A percentile compares a stretch with the other conserved stretches of the same genome.
phyloP scores from a whole-genome alignment of 1,284 basidiomycete genomes.

The Coniophora puteana region DNA sequence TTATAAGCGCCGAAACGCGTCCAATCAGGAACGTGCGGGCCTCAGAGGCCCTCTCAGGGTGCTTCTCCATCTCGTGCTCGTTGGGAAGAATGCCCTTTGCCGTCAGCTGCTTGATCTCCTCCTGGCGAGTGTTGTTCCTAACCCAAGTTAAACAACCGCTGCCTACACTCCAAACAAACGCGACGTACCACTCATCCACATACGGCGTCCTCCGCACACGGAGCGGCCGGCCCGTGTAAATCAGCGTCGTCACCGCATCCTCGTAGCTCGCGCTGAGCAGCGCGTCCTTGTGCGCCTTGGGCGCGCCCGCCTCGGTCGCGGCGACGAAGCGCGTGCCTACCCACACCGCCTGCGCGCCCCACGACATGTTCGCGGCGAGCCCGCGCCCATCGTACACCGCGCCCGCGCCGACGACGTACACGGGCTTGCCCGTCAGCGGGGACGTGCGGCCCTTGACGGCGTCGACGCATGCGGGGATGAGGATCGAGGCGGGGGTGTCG shows the following conservation, averaged over 20 bases:
- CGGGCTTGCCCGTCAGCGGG: slow-evolving; percentile 73
- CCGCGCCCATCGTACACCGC: slow-evolving; percentile 84
- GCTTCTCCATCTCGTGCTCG: slow-evolving; percentile 65
- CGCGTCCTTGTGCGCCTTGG: slow-evolving; percentile 80
- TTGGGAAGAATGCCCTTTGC: slow-evolving; percentile 76
- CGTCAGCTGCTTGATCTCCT: slow-evolving; percentile 75
- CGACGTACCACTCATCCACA: slow-evolving; percentile 67
- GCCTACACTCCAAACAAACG: not conserved
- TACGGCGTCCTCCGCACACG: slow-evolving; percentile 81
- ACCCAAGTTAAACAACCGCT: slow-evolving; percentile 6
- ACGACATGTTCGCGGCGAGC: slow-evolving; percentile 81
- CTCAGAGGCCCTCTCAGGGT: slow-evolving; percentile 68
- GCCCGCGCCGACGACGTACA: slow-evolving; percentile 84
- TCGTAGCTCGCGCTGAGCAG: slow-evolving; percentile 62
- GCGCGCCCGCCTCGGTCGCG: slow-evolving; percentile 73
- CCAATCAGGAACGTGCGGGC: slow-evolving; percentile 74
- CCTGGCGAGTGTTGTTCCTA: slow-evolving; percentile 64
- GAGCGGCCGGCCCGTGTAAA: slow-evolving; percentile 86
- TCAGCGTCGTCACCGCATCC: slow-evolving; percentile 75
- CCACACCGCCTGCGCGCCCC: slow-evolving; percentile 78
- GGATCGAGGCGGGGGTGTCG: slow-evolving; percentile 66
- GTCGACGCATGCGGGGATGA: slow-evolving; percentile 87
- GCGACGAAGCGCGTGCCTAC: slow-evolving; percentile 90
- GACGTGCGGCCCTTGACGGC: slow-evolving; percentile 70
- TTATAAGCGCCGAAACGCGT: slow-evolving; percentile 69